These are phyloP conservation scores for Penicillium sclerotiorum DNA, from an alignment of 2,329 filamentous ascomycete genomes.

Conservation along the genomic window DNA sequence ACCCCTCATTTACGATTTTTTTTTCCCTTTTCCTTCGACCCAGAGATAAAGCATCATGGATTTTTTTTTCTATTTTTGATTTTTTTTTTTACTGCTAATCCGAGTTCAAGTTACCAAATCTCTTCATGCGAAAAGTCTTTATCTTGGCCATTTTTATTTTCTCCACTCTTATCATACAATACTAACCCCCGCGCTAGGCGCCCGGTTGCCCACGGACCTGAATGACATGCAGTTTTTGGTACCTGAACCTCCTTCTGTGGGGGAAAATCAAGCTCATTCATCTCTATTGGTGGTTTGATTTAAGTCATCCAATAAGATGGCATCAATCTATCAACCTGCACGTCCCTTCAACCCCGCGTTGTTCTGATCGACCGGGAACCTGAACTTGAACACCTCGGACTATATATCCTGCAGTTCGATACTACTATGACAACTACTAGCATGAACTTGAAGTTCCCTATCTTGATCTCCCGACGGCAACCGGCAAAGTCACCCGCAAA, in stretches of 20 bases:
- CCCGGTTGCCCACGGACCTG: slow-evolving; percentile 19
- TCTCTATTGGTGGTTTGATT: background rate
- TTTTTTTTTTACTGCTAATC: slow-evolving; percentile 1
- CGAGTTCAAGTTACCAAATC: slow-evolving; percentile 22
- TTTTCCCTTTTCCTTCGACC: background rate
- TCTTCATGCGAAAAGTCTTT: slow-evolving; percentile 27
- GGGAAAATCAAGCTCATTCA: background rate
- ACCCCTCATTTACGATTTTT: no score
- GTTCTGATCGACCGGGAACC: slow-evolving; percentile 3
- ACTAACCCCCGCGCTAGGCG: slow-evolving; percentile 31
- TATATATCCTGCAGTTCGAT: background rate
- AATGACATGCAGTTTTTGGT: slow-evolving; percentile 17
- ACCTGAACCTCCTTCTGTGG: slow-evolving; percentile 13
- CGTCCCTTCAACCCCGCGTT: background rate
- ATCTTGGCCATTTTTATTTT: slow-evolving; percentile 39
- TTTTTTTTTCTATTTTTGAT: background rate
- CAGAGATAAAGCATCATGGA: background rate
- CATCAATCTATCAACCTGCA: slow-evolving; percentile 1
- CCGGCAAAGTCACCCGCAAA: background rate
- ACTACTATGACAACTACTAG: background rate
- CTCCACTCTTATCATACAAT: slow-evolving; percentile 42
- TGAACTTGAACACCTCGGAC: background rate
- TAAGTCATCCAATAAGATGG: background rate
- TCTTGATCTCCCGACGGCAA: slow-evolving; percentile 1
- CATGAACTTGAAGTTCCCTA: background rate